These are phyloP conservation scores for Protostelium mycophagum DNA, from an alignment of 78 protist species.

Conservation along the genomic window DNA sequence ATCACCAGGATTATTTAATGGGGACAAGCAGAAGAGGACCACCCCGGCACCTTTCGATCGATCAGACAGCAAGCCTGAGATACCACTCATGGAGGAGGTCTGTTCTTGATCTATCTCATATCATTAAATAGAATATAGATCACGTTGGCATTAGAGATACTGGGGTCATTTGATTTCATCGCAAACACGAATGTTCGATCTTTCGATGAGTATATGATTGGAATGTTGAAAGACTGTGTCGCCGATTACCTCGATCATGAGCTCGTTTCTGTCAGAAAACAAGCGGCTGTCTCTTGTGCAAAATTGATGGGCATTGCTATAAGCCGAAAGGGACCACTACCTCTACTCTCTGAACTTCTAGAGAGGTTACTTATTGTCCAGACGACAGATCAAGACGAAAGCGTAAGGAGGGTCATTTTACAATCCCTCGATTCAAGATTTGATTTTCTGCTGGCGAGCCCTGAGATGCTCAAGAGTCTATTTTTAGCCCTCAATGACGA, in stretches of 20 bases:
- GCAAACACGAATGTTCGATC: conserved; percentile 23
- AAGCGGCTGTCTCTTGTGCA: not conserved
- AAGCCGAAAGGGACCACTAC: not conserved
- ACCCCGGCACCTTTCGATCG: no score
- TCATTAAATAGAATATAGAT: no score
- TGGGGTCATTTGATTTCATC: conserved; percentile 45
- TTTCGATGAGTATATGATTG: not conserved
- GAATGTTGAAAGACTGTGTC: conserved; percentile 30
- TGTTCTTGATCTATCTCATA: no score
- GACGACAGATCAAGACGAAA: conserved; percentile 34
- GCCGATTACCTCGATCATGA: conserved; percentile 45
- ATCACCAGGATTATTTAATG: no score
- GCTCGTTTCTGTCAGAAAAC: not conserved
- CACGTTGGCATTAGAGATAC: conserved; percentile 41
- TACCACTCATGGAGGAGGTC: not conserved
- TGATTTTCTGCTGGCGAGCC: conserved; percentile 44
- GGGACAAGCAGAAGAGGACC: no score
- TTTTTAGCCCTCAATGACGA: conserved; percentile 82
- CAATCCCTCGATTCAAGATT: conserved; percentile 13
- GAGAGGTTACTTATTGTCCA: conserved; percentile 30
- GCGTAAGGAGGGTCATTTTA: conserved; percentile 11
- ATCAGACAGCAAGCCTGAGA: not conserved
- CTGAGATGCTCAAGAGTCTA: conserved; percentile 47
- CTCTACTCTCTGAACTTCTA: conserved; percentile 34
- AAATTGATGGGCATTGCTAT: not conserved